These are phyloP conservation scores for Magnolia changhungtana DNA, from an alignment of 164 flowering plant species.

Conservation along the genomic window DNA sequence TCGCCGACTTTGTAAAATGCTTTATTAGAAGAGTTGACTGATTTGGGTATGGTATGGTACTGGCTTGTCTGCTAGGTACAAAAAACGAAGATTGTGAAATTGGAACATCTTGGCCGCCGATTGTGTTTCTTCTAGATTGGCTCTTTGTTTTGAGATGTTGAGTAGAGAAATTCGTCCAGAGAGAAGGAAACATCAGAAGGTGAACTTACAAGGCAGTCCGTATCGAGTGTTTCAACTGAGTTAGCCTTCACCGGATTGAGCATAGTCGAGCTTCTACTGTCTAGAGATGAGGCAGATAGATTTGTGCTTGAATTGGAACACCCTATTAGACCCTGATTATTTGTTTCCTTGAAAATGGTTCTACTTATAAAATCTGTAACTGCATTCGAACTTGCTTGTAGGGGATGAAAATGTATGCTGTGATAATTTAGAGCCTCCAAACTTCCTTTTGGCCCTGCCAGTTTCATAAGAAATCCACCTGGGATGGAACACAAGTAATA, in stretches of 20 bases:
- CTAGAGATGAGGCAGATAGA: neutral
- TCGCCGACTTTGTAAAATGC: neutral
- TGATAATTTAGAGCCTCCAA: neutral
- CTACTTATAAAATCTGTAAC: neutral
- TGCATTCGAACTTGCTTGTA: neutral
- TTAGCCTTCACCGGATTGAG: neutral
- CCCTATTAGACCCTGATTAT: neutral
- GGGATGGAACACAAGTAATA: neutral
- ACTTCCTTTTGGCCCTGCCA: neutral
- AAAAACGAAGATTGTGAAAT: neutral
- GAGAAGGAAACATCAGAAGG: neutral
- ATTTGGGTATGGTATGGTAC: neutral
- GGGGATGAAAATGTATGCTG: neutral
- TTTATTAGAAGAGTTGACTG: neutral
- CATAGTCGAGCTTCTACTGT: neutral
- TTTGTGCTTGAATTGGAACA: neutral
- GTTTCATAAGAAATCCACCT: neutral
- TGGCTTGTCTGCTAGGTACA: no score
- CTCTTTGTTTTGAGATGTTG: neutral
- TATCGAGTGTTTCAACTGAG: neutral
- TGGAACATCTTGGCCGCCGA: neutral
- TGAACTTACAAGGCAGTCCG: neutral
- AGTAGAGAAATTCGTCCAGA: neutral
- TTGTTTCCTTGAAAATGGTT: neutral
- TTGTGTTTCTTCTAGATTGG: neutral